Evolutionary conservation across 73 alveolate genomes (phyloP).

Genomic region (Paramecium octaurelia): DNA sequence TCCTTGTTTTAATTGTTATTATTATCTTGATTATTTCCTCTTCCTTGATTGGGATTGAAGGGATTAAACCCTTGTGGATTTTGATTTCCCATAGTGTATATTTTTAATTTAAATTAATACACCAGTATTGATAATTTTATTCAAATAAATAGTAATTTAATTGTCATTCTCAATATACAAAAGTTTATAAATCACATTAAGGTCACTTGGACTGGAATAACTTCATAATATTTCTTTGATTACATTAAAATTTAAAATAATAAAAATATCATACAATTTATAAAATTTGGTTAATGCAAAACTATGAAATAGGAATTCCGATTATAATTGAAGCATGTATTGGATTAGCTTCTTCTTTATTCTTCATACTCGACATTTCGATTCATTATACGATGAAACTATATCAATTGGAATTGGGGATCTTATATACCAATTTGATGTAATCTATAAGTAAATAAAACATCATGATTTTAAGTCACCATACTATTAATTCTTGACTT

Average conservation of each 20-base stretch:
- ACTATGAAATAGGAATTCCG: not conserved
- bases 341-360: not conserved
- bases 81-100: constrained; percentile 30
- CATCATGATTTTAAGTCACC: not conserved
- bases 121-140: constrained; percentile 11
- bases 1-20: not conserved
- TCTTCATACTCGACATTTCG: not conserved
- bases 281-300: not conserved
- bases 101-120: constrained; percentile 37
- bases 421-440: not conserved
- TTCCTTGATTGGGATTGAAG: not conserved
- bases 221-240: not conserved
- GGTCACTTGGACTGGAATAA: not conserved
- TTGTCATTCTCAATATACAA: not conserved
- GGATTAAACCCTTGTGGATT: not conserved
- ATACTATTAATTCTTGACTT: not conserved
- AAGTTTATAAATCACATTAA: not conserved
- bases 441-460: not conserved
- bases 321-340: not conserved
- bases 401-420: not conserved
- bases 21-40: not conserved
- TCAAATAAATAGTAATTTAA: not conserved
- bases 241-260: not conserved
- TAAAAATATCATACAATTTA: not conserved
- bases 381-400: not conserved